Conservation (phyloP, 257 asterid species). For the Gentiana straminea region DNA sequence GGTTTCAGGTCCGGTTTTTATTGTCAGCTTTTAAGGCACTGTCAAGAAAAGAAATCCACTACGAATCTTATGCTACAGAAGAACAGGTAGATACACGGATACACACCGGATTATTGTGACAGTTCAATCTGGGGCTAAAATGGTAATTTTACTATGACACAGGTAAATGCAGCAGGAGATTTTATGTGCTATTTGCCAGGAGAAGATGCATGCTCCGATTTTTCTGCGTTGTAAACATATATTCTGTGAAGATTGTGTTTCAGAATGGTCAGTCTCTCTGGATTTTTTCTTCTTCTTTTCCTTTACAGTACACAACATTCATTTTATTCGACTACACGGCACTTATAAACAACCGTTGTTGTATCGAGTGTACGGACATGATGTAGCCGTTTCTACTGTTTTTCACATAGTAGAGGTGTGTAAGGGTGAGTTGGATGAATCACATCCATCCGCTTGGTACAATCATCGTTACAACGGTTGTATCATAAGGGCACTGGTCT, state of each 20-base stretch:
- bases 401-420: no score
- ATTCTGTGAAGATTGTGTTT: constrained; percentile 83
- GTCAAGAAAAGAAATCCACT: constrained; percentile 58
- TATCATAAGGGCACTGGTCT: no score
- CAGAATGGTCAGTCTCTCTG: constrained; percentile 57
- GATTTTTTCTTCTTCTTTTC: not conserved
- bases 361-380: no score
- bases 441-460: no score
- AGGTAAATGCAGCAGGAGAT: constrained; percentile 78
- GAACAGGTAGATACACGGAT: constrained; percentile 46
- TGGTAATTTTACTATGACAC: constrained; percentile 13
- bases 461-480: no score
- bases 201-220: constrained; percentile 74
- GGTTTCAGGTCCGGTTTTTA: constrained; percentile 52
- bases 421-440: no score
- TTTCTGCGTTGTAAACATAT: constrained; percentile 76
- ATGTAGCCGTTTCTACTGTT: no score
- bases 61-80: constrained; percentile 63
- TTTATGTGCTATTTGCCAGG: constrained; percentile 89
- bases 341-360: no score
- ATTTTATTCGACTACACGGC: no score
- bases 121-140: no score
- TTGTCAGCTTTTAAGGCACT: constrained; percentile 62
- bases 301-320: no score
- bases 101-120: no score